Percentiles rank a stretch among this genome's conserved stretches.
These are phyloP conservation scores for Tolypocladium nubicola DNA, from an alignment of 2,329 filamentous ascomycete species.

Conservation along the genomic window DNA sequence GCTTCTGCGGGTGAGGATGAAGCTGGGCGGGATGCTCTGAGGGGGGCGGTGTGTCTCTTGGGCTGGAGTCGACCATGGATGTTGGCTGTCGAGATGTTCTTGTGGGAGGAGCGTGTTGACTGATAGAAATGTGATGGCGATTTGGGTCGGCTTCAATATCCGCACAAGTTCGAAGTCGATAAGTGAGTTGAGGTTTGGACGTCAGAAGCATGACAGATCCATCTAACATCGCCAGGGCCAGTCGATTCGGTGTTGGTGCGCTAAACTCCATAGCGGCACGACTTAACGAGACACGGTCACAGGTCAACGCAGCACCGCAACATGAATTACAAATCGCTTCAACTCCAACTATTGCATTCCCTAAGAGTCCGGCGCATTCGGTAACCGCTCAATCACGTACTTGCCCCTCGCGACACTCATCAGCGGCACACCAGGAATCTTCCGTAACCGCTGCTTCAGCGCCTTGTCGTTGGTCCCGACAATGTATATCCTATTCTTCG, in stretches of 20 bases:
- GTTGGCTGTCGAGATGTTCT: background rate
- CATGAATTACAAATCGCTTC: background rate
- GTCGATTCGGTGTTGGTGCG: background rate
- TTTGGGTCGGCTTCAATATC: background rate
- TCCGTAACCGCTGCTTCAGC: slow-evolving; percentile 72
- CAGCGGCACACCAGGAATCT: slow-evolving; percentile 56
- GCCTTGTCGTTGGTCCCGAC: slow-evolving; percentile 71
- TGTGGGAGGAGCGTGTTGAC: background rate
- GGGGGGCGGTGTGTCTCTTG: slow-evolving; percentile 10
- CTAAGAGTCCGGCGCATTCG: slow-evolving; percentile 60
- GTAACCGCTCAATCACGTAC: slow-evolving; percentile 87
- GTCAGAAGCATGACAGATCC: background rate
- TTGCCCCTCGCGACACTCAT: slow-evolving; percentile 81
- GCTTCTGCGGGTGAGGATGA: slow-evolving; percentile 22
- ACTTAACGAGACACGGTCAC: background rate
- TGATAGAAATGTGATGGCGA: background rate
- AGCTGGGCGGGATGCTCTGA: slow-evolving; percentile 6
- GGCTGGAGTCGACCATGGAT: slow-evolving; percentile 9
- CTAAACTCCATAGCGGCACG: background rate
- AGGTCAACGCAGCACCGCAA: background rate
- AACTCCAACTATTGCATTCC: background rate
- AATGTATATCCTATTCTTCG: slow-evolving; percentile 68
- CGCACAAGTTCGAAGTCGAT: background rate
- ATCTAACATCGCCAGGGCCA: background rate
- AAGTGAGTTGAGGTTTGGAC: background rate